Evolutionary conservation across 441 rosid species (phyloP).

Genomic region (Aleurites moluccanus): DNA sequence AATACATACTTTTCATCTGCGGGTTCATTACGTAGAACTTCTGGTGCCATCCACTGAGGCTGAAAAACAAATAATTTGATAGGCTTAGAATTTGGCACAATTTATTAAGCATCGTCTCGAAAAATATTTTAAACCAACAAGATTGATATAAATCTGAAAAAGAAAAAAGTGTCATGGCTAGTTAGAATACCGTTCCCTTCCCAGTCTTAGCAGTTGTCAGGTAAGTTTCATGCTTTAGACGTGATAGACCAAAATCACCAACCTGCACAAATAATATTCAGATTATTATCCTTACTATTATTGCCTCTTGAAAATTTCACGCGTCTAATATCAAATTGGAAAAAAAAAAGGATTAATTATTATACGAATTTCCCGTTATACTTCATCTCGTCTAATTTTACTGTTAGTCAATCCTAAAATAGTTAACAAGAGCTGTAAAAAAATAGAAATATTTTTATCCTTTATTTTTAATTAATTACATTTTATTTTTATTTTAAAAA

Average conservation of each 20-base stretch:
- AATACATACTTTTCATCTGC: slow-evolving; percentile 81
- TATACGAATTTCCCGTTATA: too few species aligned
- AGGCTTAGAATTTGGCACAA: slow-evolving; percentile 20
- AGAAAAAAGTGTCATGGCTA: background rate
- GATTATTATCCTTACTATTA: slow-evolving; percentile 8
- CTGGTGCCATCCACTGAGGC: slow-evolving; percentile 99
- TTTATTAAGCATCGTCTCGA: slow-evolving; percentile 3
- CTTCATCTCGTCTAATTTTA: too few species aligned
- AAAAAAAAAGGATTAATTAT: background rate
- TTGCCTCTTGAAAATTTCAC: background rate
- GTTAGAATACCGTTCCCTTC: slow-evolving; percentile 77
- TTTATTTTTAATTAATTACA: too few species aligned
- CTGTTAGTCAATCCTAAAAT: too few species aligned
- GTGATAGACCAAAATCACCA: slow-evolving; percentile 93
- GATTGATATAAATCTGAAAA: slow-evolving; percentile 14
- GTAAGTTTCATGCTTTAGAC: slow-evolving; percentile 83
- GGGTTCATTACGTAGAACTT: slow-evolving; percentile 90
- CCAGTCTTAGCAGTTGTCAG: slow-evolving; percentile 78
- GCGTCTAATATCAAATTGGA: too few species aligned
- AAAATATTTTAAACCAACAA: slow-evolving; percentile 3
- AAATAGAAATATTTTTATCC: too few species aligned
- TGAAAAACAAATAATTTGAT: slow-evolving; percentile 33
- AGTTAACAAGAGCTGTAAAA: too few species aligned
- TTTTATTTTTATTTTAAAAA: too few species aligned
- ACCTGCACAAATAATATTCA: slow-evolving; percentile 53